Conservation (phyloP, 352 stramenopile species). For the Plasmopara halstedii region DNA sequence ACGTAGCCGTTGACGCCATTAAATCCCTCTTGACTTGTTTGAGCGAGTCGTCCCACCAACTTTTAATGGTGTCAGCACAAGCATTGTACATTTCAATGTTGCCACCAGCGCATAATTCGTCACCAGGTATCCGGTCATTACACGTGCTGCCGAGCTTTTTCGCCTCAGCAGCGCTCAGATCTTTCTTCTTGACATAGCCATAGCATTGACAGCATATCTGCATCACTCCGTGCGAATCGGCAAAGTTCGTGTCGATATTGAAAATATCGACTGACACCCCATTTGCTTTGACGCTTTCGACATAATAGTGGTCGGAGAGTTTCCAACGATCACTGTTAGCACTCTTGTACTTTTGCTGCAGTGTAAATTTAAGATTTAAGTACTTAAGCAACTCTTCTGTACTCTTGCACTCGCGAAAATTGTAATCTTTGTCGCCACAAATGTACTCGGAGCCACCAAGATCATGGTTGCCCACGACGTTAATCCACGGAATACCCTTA, state of each 20-base stretch:
- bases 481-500: constrained; percentile 75
- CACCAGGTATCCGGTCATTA: constrained; percentile 53
- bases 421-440: constrained; percentile 83
- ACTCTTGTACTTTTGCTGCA: constrained; percentile 78
- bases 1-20: constrained; percentile 60
- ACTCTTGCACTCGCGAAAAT: constrained; percentile 72
- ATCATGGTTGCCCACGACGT: constrained; percentile 84
- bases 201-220: constrained; percentile 87
- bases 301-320: constrained; percentile 81
- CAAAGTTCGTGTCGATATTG: constrained; percentile 84
- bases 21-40: constrained; percentile 64
- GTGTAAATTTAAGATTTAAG: constrained; percentile 75
- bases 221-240: constrained; percentile 75
- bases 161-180: constrained; percentile 29
- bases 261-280: constrained; percentile 84
- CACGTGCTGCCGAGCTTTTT: constrained; percentile 61
- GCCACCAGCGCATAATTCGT: constrained; percentile 67
- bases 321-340: constrained; percentile 71
- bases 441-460: constrained; percentile 79
- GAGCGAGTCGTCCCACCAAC: constrained; percentile 74
- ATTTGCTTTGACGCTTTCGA: constrained; percentile 67
- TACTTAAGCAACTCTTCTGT: constrained; percentile 70
- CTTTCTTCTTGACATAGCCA: constrained; percentile 69
- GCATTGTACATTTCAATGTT: constrained; percentile 64
- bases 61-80: constrained; percentile 63